Evolutionary conservation across 1,284 basidiomycete genomes (phyloP), one percentile per base, ranked within the genome.

Genomic region (Caloboletus inedulis): DNA sequence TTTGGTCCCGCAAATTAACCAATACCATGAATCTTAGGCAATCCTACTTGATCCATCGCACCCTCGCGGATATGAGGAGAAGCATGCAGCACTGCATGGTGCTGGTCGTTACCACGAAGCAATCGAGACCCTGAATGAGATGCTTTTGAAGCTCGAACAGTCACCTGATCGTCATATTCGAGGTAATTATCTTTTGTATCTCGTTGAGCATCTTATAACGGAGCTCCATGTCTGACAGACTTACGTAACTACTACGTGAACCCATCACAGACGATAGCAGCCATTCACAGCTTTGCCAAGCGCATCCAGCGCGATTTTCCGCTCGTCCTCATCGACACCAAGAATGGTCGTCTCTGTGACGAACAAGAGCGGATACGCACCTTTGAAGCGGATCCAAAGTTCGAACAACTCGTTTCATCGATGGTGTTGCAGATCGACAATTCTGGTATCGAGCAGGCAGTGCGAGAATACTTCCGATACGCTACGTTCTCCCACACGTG

Each of bases 401-500:
- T 57, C 50, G 54, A 60, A 16, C n/a, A 43, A 8, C 60, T 61
- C 3, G 51, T 61, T 23, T 58, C 52, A 4, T 63, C 56, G 4
- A 59, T 56, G 49, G 43, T 49, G 6, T 13, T 16, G 19, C 39
- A 19, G 7, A 21, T 52, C 6, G 49, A 61, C 12, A 13, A 49
- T 1, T 18, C 16, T 14, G 0, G 18, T 19, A 58, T 64, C 47
- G 27, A 42, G 1, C 55, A 43, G 34, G 40, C 3, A 1, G 52
- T 63, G 9, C 35, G 42, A 39, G 42, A 50, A 14, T 65, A 39
- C 23, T 62, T 55, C 36, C 49, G 50, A 46, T 62, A 65, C 4
- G 61, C 59, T 3, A 65, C 54, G n/a, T 61, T 62, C n/a, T 64
- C 60, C 8, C 60, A 62, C 31, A 63, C 55, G 1, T 62, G 62